phyloP scores from a whole-genome alignment of 148 eudicot genomes.

The Heliamphora exappendiculata region DNA sequence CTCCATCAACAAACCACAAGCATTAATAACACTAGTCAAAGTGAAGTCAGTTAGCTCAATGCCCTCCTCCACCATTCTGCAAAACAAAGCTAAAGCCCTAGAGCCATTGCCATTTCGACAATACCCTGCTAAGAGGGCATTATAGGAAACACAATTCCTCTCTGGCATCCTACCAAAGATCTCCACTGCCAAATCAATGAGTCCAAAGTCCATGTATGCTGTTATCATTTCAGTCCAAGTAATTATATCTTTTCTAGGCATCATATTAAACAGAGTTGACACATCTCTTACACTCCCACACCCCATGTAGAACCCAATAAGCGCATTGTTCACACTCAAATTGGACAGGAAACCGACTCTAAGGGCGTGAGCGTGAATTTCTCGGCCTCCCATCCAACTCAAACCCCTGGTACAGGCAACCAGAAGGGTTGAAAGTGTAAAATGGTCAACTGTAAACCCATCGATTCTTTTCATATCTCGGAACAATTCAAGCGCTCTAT shows the following conservation, averaged over 20 bases:
- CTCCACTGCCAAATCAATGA: slow-evolving; percentile 54
- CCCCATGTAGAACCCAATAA: slow-evolving; percentile 59
- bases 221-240: slow-evolving; percentile 82
- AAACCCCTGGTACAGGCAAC: slow-evolving; percentile 48
- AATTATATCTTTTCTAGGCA: slow-evolving; percentile 53
- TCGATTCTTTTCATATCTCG: slow-evolving; percentile 38
- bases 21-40: slow-evolving; percentile 53
- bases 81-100: slow-evolving; percentile 49
- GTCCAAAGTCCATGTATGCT: slow-evolving; percentile 72
- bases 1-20: slow-evolving; percentile 57
- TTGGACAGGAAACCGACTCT: slow-evolving; percentile 42
- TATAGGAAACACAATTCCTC: slow-evolving; percentile 58
- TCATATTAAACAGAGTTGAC: slow-evolving; percentile 44
- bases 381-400: slow-evolving; percentile 35
- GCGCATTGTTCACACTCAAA: slow-evolving; percentile 62
- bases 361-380: slow-evolving; percentile 53
- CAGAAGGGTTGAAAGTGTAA: slow-evolving; percentile 58
- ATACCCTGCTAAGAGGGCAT: slow-evolving; percentile 66
- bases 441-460: slow-evolving; percentile 40
- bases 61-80: slow-evolving; percentile 48
- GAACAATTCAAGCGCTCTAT: slow-evolving; percentile 49
- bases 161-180: slow-evolving; percentile 57
- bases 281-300: slow-evolving; percentile 55
- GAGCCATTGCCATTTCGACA: slow-evolving; percentile 56
- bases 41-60: slow-evolving; percentile 58